Base-by-base conservation (phyloP, 768 basidiomycete species). In the Lyophyllum semitale region DNA sequence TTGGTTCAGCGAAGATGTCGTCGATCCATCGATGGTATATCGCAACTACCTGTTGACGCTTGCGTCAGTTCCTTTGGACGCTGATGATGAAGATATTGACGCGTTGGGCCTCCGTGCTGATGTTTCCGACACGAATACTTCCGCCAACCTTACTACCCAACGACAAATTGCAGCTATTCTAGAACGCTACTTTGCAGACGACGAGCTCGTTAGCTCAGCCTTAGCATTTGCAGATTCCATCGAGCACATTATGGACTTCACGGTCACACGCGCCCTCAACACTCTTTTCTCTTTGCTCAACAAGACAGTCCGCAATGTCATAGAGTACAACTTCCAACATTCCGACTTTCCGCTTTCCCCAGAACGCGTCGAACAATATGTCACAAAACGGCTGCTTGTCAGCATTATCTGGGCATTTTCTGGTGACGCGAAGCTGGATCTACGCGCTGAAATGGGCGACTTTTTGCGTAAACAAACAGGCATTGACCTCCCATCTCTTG, bases 161-260 rank as follows among this genome's bases (percentile, higher is more conserved):
- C 83, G 85, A 66, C 81, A 88, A 63, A 83, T 93, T 48, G 86
- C 88, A 20, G 66, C 70, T 8, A 84, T 94, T 32, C 76, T 97
- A 8, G 88, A 91, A 61, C 86, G 84, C 1, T 94, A 89, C 77
- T 96, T 98, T 67, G 82, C 77, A 3, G 83, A 85, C 5, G 90
- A 85, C 53, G 95, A 92, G 27, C 80, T 99, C 5, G 90, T 98
- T 54, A 80, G 81, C 59, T 76, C 82, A 4, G 93, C 95, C 4
- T 78, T 98, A 40, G 77, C 79, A 22, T 93, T 87, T 63, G 93
- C 95, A 0, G 85, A 84, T 46, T 81, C 84, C n/a, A 87, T 94
- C 43, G 91, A 94, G 63, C 97, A 99, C 66, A 98, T 99, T 75
- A 98, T 99, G 97, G 95, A 98, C 71, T 98, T 98, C 76, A 97